Base-by-base conservation (phyloP, 768 basidiomycete genomes). In the Amanita rimosa region DNA sequence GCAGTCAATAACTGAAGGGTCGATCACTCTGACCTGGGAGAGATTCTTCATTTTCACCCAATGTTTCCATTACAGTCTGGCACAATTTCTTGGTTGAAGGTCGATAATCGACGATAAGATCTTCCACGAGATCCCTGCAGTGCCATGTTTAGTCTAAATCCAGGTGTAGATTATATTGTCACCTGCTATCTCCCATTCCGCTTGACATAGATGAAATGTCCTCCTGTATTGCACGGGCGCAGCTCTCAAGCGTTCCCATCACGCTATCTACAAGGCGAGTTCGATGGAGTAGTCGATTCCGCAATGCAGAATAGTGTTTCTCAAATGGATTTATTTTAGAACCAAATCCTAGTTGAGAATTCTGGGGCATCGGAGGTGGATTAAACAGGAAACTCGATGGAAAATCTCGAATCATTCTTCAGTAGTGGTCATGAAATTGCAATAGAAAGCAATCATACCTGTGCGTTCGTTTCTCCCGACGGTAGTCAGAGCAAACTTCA, bases 201-300 rank as follows among this genome's bases (percentile, higher is more conserved):
- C 65, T 64, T 17, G 62, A 61, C 44, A 74, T 71, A 11, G 74
- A 65, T 2, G 62, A 54, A 33, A 88, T 64, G 60, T 92, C 87
- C 16, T 72, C 66, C 50, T 80, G 76, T 39, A 90, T 65, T 10
- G 68, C 64, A 38, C 66, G 58, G 11, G 83, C 80, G 54, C 76
- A 76, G 27, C 65, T 69, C 53, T 92, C 88, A 9, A 89, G 64
- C 2, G 65, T 69, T 6, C 60, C 63, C 51, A 91, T 59, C 10
- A 84, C 71, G 17, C 70, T 65, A 50, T 87, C 72, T 22, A 90
- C 63, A 37, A 78, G 61, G 1, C 76, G 68, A 9, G 83, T 83
- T 34, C 86, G 76, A 16, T 81, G 79, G 17, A 72, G 55, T n/a
- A 90, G 65, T 52, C 83, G 84, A 38, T 73, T 74, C 48, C 71